phyloP scores from a whole-genome alignment of 306 rosid species.

The Astragalus glycyphyllos region DNA sequence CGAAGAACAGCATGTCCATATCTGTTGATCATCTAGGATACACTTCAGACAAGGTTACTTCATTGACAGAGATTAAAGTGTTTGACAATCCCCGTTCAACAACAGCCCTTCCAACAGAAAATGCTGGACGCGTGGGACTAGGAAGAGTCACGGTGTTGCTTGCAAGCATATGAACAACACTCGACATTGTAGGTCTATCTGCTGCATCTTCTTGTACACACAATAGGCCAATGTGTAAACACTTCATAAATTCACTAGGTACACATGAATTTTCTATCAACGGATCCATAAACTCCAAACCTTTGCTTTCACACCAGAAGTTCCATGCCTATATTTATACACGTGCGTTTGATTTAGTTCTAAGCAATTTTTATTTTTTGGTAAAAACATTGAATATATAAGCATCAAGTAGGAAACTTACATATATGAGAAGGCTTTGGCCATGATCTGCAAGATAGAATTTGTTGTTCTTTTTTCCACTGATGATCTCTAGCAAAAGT shows the following conservation, averaged over 20 bases:
- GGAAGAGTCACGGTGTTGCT: slow-evolving; percentile 47
- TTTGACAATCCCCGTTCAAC: slow-evolving; percentile 10
- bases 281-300: slow-evolving; percentile 54
- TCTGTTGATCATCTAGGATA: slow-evolving; percentile 21
- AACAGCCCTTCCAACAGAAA: slow-evolving; percentile 37
- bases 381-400: not conserved
- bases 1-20: not conserved
- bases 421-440: slow-evolving; percentile 37
- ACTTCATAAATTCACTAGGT: slow-evolving; percentile 41
- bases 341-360: not conserved
- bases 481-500: slow-evolving; percentile 23
- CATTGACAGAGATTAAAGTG: slow-evolving; percentile 28
- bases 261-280: slow-evolving; percentile 40
- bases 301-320: slow-evolving; percentile 54
- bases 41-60: slow-evolving; percentile 7
- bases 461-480: slow-evolving; percentile 50
- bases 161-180: slow-evolving; percentile 52
- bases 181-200: slow-evolving; percentile 62
- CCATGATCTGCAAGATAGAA: slow-evolving; percentile 20
- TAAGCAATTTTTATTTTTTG: no score
- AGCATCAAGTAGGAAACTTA: slow-evolving; percentile 21
- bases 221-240: slow-evolving; percentile 55
- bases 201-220: slow-evolving; percentile 65
- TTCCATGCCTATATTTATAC: slow-evolving; percentile 53
- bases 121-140: slow-evolving; percentile 48